A percentile compares a stretch with the other conserved stretches of the same genome.
Evolutionary conservation across 2,329 filamentous ascomycete genomes (phyloP).

Genomic region (Botrytis fragariae): DNA sequence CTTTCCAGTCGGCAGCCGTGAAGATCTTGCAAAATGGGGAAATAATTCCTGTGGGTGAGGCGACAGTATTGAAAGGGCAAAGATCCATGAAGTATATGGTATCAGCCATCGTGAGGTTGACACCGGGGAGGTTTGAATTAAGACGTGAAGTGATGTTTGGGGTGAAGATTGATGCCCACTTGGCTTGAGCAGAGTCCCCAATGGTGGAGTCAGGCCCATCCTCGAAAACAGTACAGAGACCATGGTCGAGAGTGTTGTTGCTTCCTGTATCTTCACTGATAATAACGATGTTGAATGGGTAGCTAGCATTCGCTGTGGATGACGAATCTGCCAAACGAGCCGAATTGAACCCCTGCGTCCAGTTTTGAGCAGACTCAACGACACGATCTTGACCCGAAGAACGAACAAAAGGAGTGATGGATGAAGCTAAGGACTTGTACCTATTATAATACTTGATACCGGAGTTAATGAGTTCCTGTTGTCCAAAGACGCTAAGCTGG

Average conservation of each 20-base stretch:
- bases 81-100: conserved; percentile 80
- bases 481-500: conserved; percentile 65
- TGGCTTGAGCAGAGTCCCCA: conserved; percentile 50
- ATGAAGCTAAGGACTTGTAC: conserved; percentile 61
- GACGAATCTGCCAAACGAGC: conserved; percentile 43
- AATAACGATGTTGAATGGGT: conserved; percentile 57
- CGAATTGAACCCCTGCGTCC: conserved; percentile 68
- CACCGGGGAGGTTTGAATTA: conserved; percentile 65
- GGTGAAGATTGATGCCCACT: conserved; percentile 63
- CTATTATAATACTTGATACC: conserved; percentile 73
- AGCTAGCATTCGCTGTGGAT: conserved; percentile 42
- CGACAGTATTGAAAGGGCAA: conserved; percentile 82
- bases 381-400: conserved; percentile 68
- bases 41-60: conserved; percentile 51
- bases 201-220: conserved; percentile 50
- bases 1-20: conserved; percentile 66
- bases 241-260: conserved; percentile 83
- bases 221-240: conserved; percentile 69
- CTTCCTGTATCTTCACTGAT: conserved; percentile 63
- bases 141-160: conserved; percentile 66
- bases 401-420: conserved; percentile 67
- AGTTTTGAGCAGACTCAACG: conserved; percentile 71
- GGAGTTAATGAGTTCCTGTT: conserved; percentile 69
- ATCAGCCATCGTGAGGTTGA: conserved; percentile 60
- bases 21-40: conserved; percentile 79